Evolutionary conservation across 805 yeast species (phyloP).

Genomic region (Wickerhamiella nectarea): DNA sequence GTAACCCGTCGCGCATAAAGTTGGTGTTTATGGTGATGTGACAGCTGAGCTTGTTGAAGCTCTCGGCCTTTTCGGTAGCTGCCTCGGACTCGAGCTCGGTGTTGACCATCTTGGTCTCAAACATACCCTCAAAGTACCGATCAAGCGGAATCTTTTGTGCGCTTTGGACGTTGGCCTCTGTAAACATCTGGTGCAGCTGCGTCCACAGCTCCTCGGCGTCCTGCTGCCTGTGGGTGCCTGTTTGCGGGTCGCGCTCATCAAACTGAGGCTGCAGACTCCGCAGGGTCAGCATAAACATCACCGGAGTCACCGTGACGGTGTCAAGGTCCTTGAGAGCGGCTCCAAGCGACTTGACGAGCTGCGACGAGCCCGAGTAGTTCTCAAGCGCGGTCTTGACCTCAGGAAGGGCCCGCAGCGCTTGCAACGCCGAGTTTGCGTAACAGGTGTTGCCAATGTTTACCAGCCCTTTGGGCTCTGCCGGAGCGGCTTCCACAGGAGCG

Average conservation of each 20-base stretch:
- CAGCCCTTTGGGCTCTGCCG: conserved; percentile 46
- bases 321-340: conserved; percentile 24
- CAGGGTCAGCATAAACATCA: conserved; percentile 38
- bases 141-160: conserved; percentile 27
- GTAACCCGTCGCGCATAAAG: conserved; percentile 73
- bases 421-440: conserved; percentile 58
- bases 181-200: conserved; percentile 38
- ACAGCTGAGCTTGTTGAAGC: conserved; percentile 64
- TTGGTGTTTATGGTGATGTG: conserved; percentile 79
- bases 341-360: conserved; percentile 24
- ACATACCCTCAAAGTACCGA: conserved; percentile 48
- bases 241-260: conserved; percentile 46
- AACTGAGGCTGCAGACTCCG: conserved; percentile 76
- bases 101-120: conserved; percentile 44
- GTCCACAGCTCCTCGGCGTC: conserved; percentile 97
- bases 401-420: conserved; percentile 36
- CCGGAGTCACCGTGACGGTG: conserved; percentile 44
- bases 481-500: conserved; percentile 39
- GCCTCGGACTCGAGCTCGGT: conserved; percentile 40
- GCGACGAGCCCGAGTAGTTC: conserved; percentile 27
- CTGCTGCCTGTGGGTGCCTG: conserved; percentile 77
- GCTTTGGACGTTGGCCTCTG: conserved; percentile 13
- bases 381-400: conserved; percentile 37
- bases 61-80: conserved; percentile 33
- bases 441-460: conserved; percentile 66